Evolutionary conservation across 164 flowering plant genomes (phyloP).

Genomic region (Stephania yunnanensis): DNA sequence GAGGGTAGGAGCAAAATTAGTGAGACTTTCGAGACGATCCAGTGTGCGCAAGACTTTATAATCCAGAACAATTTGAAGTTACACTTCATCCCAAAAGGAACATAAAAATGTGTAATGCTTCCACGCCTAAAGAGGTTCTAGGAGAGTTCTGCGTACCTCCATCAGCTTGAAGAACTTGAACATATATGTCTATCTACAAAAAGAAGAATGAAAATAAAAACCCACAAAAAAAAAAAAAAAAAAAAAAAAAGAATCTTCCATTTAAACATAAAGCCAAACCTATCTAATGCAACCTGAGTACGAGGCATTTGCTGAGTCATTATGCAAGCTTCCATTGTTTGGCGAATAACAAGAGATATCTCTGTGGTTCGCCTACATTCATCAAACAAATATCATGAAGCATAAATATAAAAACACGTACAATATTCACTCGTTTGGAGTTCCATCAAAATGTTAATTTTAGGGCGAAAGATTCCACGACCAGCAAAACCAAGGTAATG

Average conservation of each 20-base stretch:
- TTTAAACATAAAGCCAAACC: not conserved
- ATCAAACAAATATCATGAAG: conserved; percentile 9
- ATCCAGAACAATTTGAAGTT: not conserved
- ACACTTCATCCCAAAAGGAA: not conserved
- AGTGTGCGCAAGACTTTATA: not conserved
- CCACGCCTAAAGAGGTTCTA: not conserved
- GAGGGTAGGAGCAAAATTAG: not conserved
- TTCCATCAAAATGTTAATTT: not conserved
- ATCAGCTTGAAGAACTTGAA: conserved; percentile 99
- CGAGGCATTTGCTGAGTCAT: conserved; percentile 90
- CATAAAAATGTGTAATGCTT: not conserved
- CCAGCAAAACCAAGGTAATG: not conserved
- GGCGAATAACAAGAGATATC: conserved; percentile 90
- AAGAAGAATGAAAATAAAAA: not conserved
- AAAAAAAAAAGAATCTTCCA: not conserved
- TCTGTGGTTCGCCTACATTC: conserved; percentile 78
- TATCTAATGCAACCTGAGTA: conserved; percentile 53
- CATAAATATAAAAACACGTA: not conserved
- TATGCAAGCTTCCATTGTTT: conserved; percentile 96
- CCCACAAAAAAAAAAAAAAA: not conserved
- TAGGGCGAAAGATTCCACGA: not conserved
- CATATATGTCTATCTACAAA: conserved; percentile 88
- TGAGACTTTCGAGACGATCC: not conserved
- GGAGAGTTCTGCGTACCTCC: conserved; percentile 54
- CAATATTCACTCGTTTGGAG: not conserved